Percentiles rank a stretch among this genome's conserved stretches.
These are phyloP conservation scores for Zygoascus flipseniorum DNA, from an alignment of 805 yeast genomes.

Conservation along the genomic window DNA sequence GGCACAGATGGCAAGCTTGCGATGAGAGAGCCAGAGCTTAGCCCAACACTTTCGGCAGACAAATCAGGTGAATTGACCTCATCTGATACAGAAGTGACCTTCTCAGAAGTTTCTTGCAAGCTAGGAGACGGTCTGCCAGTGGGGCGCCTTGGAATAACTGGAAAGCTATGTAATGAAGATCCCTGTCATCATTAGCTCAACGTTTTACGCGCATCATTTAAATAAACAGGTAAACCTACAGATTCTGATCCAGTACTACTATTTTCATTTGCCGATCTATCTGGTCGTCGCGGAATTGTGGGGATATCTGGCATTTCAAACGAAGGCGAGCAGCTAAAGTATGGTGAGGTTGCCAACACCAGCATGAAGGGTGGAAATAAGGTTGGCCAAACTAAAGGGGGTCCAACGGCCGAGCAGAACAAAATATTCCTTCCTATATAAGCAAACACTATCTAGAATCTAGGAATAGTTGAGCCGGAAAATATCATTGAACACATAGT, in stretches of 20 bases:
- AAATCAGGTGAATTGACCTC: background rate
- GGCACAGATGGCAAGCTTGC: background rate
- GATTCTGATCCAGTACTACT: background rate
- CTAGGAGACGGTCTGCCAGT: background rate
- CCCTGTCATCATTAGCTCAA: no score
- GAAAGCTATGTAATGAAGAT: background rate
- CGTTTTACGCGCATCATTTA: no score
- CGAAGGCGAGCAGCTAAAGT: no score
- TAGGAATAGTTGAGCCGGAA: slow-evolving; percentile 65
- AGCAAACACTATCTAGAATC: background rate
- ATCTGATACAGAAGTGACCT: background rate
- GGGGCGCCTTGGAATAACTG: background rate
- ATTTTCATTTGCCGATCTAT: background rate
- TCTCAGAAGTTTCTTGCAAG: background rate
- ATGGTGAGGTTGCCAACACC: no score
- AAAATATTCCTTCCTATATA: background rate
- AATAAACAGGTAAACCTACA: background rate
- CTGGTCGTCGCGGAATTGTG: background rate
- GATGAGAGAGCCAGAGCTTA: background rate
- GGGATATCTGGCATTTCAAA: background rate
- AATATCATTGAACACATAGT: slow-evolving; percentile 92
- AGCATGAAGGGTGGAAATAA: no score
- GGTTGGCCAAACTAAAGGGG: background rate
- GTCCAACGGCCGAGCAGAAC: background rate
- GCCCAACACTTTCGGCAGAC: background rate